These are phyloP conservation scores for Excoecaria agallocha DNA, from an alignment of 345 rosid genomes.

Conservation along the genomic window DNA sequence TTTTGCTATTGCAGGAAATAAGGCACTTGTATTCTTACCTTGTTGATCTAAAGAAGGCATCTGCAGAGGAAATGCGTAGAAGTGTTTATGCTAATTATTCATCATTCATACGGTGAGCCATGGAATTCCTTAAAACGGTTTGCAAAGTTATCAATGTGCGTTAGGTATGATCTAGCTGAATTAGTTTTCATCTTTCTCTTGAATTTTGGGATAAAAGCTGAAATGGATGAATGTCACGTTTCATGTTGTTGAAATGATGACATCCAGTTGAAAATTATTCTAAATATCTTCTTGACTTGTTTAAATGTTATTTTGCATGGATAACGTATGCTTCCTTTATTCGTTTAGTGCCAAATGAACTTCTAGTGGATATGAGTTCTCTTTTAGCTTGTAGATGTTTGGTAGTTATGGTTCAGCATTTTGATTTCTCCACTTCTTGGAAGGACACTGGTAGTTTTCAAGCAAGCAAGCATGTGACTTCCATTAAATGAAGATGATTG, in stretches of 20 bases:
- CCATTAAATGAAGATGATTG: constrained; percentile 4
- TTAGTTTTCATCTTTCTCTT: neutral
- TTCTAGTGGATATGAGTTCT: neutral
- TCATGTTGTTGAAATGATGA: neutral
- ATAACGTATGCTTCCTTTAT: no score
- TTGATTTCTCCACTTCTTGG: neutral
- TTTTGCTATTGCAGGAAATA: constrained; percentile 52
- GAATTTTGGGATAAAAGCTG: neutral
- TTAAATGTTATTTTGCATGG: no score
- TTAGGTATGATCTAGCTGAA: neutral
- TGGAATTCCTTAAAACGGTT: neutral
- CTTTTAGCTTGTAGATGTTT: neutral
- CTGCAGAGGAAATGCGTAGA: constrained; percentile 97
- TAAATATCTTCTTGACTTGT: no score
- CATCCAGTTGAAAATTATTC: no score
- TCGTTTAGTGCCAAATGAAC: no score
- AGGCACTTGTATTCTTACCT: constrained; percentile 59
- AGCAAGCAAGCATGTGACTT: neutral
- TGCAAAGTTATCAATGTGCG: neutral
- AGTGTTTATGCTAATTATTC: constrained; percentile 90
- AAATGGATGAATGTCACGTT: no score
- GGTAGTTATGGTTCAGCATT: neutral
- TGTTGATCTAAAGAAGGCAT: constrained; percentile 77
- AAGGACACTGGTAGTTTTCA: neutral
- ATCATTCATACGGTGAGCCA: constrained; percentile 68